Conservation (phyloP, 2,329 filamentous ascomycete genomes). For the Pseudodiploospora longispora region DNA sequence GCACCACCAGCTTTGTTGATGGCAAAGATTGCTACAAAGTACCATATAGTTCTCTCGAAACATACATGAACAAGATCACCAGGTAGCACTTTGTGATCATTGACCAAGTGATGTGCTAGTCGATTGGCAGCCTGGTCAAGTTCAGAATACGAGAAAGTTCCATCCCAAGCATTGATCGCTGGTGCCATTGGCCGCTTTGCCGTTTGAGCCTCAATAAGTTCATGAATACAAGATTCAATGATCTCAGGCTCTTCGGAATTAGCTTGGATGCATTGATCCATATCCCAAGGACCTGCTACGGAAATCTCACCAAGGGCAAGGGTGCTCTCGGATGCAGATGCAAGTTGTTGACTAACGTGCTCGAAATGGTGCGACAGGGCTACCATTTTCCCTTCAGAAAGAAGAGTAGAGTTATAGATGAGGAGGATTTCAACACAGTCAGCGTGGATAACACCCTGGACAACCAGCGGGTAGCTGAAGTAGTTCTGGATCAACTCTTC, state of each 20-base stretch:
- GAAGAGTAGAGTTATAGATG: background rate
- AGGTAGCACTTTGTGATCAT: too few species aligned
- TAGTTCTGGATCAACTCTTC: slow-evolving; percentile 1
- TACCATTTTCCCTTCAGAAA: background rate
- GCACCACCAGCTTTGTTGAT: too few species aligned
- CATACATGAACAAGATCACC: too few species aligned
- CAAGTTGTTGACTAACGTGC: slow-evolving; percentile 3
- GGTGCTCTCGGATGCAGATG: too few species aligned
- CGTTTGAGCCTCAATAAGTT: background rate
- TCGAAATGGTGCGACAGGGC: slow-evolving; percentile 1
- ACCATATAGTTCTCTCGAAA: too few species aligned
- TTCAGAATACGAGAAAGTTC: background rate
- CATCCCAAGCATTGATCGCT: background rate
- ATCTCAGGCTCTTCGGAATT: too few species aligned
- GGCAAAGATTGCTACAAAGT: too few species aligned
- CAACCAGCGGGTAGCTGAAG: slow-evolving; percentile 4
- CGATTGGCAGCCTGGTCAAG: background rate
- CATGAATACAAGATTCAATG: background rate
- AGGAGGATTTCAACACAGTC: background rate
- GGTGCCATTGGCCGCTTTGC: background rate
- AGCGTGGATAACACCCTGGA: slow-evolving; percentile 1
- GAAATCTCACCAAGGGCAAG: background rate
- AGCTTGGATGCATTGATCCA: background rate
- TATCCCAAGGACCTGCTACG: background rate
- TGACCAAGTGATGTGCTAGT: too few species aligned